Percentiles rank a stretch among this genome's conserved stretches.
phyloP scores from a whole-genome alignment of 352 stramenopile genomes.

The Globisporangium paroecandrum region DNA sequence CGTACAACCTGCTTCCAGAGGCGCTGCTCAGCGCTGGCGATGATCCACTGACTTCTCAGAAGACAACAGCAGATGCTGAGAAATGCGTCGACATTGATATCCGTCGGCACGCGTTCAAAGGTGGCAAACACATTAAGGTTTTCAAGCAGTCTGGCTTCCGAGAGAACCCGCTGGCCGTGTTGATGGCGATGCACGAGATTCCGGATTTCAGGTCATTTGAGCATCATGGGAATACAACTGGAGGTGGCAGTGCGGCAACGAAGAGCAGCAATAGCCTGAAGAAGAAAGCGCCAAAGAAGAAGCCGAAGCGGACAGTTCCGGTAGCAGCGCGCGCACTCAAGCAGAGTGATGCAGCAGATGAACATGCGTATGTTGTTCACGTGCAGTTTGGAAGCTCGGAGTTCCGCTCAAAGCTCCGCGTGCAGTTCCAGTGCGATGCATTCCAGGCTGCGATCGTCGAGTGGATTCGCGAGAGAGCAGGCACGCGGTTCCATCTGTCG shows the following conservation, averaged over 20 bases:
- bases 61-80: not conserved
- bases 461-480: slow-evolving; percentile 38
- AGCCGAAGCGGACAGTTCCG: slow-evolving; percentile 28
- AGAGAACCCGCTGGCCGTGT: slow-evolving; percentile 41
- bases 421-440: slow-evolving; percentile 48
- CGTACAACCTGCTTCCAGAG: slow-evolving; percentile 33
- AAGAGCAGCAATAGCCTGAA: not conserved
- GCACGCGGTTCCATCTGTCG: slow-evolving; percentile 4
- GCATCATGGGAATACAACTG: not conserved
- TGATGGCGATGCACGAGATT: slow-evolving; percentile 40
- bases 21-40: slow-evolving; percentile 15
- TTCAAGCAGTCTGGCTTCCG: slow-evolving; percentile 36
- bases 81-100: slow-evolving; percentile 29
- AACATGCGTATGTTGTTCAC: slow-evolving; percentile 35
- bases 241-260: not conserved
- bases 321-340: not conserved
- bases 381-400: slow-evolving; percentile 21
- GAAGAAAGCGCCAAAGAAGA: slow-evolving; percentile 39
- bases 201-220: slow-evolving; percentile 3
- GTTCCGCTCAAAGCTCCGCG: slow-evolving; percentile 30
- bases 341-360: not conserved
- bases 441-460: slow-evolving; percentile 48
- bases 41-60: not conserved
- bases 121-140: slow-evolving; percentile 29
- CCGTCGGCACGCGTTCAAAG: slow-evolving; percentile 25